Percentiles rank a stretch among this genome's conserved stretches.
Evolutionary conservation across 2,329 filamentous ascomycete species (phyloP).

Genomic region (Aspergillus sergii): DNA sequence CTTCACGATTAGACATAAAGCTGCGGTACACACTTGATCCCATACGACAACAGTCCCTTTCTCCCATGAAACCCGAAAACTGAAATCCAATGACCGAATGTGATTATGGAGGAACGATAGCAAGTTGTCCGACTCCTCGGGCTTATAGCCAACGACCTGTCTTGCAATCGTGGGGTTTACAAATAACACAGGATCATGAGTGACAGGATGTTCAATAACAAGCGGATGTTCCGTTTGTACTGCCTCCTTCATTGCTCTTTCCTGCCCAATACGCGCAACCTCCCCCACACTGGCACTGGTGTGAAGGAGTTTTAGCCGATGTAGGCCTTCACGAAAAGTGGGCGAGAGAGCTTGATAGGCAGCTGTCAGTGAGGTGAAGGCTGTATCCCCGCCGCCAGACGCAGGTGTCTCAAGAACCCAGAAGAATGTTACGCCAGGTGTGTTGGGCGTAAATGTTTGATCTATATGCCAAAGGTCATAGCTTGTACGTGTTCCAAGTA

Average conservation of each 20-base stretch:
- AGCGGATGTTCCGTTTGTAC: slow-evolving; percentile 15
- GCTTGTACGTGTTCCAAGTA: slow-evolving; percentile 11
- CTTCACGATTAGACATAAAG: neutral
- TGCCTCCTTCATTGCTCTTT: slow-evolving; percentile 12
- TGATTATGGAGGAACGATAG: slow-evolving; percentile 12
- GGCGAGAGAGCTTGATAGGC: slow-evolving; percentile 14
- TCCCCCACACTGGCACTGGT: slow-evolving; percentile 15
- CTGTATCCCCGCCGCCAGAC: slow-evolving; percentile 13
- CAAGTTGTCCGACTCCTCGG: slow-evolving; percentile 10
- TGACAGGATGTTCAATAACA: slow-evolving; percentile 10
- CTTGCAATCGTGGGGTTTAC: slow-evolving; percentile 15
- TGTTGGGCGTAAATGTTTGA: slow-evolving; percentile 15
- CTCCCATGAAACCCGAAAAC: slow-evolving; percentile 11
- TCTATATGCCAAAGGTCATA: slow-evolving; percentile 17
- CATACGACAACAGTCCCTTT: slow-evolving; percentile 15
- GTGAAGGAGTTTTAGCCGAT: slow-evolving; percentile 12
- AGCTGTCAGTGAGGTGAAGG: slow-evolving; percentile 12
- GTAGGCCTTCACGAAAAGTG: slow-evolving; percentile 11
- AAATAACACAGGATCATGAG: slow-evolving; percentile 10
- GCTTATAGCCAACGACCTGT: slow-evolving; percentile 14
- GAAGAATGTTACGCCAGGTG: slow-evolving; percentile 12
- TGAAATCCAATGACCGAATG: slow-evolving; percentile 15
- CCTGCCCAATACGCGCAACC: slow-evolving; percentile 12
- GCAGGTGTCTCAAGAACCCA: slow-evolving; percentile 13
- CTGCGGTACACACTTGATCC: slow-evolving; percentile 7